Conservation (phyloP, 202 grass and related monocot genomes). For the Setaria viridis region DNA sequence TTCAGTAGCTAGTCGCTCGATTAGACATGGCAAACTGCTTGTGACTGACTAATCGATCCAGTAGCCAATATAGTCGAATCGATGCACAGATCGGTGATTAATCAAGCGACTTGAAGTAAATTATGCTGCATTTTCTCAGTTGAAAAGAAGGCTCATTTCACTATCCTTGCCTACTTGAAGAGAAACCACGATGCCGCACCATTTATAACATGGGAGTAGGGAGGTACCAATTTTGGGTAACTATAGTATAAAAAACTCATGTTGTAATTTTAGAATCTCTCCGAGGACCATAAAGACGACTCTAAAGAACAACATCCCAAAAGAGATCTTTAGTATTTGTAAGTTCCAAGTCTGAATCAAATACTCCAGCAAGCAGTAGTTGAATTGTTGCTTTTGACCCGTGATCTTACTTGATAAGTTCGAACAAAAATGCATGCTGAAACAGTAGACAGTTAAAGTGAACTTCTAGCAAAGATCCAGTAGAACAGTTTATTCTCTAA, state of each 20-base stretch:
- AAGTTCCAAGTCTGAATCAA: neutral
- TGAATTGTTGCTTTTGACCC: neutral
- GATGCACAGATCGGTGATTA: too few relatives aligned
- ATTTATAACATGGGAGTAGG: neutral
- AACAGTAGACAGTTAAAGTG: neutral
- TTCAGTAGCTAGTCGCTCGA: too few relatives aligned
- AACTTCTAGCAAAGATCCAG: neutral
- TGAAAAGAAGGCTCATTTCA: neutral
- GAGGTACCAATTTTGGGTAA: neutral
- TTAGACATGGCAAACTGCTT: too few relatives aligned
- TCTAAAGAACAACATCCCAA: neutral
- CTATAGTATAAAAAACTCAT: neutral
- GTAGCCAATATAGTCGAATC: too few relatives aligned
- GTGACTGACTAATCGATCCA: too few relatives aligned
- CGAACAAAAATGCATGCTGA: too few relatives aligned
- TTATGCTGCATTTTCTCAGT: neutral
- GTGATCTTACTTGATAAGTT: neutral
- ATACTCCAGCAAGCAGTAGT: neutral
- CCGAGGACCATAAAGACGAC: neutral
- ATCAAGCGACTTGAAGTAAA: too few relatives aligned
- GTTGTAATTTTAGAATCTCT: neutral
- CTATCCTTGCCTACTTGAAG: neutral
- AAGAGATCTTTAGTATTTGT: neutral
- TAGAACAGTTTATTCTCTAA: slow-evolving; percentile 18
- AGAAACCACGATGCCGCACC: neutral